Base-by-base conservation (phyloP, 176 grass and related monocot species). In the Dendrocalamus sinicus region DNA sequence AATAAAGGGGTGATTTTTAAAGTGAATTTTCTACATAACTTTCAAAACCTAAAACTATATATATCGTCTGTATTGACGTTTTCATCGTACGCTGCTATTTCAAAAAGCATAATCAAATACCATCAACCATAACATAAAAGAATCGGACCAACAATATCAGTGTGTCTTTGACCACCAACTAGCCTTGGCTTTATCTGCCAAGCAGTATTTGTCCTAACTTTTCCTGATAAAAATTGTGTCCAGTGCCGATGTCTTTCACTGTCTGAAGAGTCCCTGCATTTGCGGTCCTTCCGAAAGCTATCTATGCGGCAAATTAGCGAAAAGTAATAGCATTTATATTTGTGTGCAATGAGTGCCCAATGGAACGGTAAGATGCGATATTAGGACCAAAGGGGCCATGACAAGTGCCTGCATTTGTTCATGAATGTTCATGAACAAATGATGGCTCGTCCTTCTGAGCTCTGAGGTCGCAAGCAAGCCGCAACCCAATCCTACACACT, bases 341-440 rank as follows among this genome's bases (percentile, higher is more conserved):
- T 19, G 60, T 91, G 85, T 46, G 62, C 28, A 67, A 78, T 73
- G 89, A 72, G 43, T 75, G 89, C 44, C 30, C 74, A 40, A 30
- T 67, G 54, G 55, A 50, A 54, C 55, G 61, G n/a, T 45, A 54
- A 72, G 68, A 40, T 22, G 35, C 17, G 10, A 7, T 19, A 3
- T 28, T 26, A 24, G 7, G 71, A 30, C 63, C 71, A 24, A 20
- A 54, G 4, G 54, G 13, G 72, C 57, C 35, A 40, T 72, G 47
- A 83, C 84, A 87, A 10, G 67, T 86, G 84, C 37, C 10, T 16
- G 24, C 67, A 12, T 8, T 39, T 39, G 37, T 39, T 39, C 37
- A 39, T 6, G 37, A 39, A 39, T 39, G 37, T 5, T 2, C 37
- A 39, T 4, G 37, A 39, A 39, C 58, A 8, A 73, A 79, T 79